Evolutionary conservation across 306 rosid species (phyloP), one percentile per base, ranked within the genome.

Genomic region (Lathyrus tuberosus): DNA sequence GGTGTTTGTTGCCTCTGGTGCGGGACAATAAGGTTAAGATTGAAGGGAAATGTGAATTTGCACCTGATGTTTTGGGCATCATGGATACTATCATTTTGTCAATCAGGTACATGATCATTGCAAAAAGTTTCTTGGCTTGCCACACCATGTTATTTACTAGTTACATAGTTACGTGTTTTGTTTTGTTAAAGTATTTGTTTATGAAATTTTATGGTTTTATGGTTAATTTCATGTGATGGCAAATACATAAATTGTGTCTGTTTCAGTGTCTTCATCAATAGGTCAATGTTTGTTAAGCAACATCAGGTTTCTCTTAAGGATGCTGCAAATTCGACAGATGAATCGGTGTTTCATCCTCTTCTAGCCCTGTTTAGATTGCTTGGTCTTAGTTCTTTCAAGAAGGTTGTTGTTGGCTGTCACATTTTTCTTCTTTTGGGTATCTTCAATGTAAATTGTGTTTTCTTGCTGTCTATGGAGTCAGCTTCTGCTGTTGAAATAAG

Each of bases 1-100:
- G 97, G 71, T 88, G 98, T 79, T 79, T 93, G 24, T 85, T 90
- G 81, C 96, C 97, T 7, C 86, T 90, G 30, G 94, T 93, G 84
- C 76, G 94, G 67, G 96, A 90, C 78, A 78, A 63, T 47, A 88
- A 90, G 78, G 85, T 90, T 30, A 86, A 75, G 76, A 76, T 88
- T 42, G 91, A 88, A 47, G 97, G 98, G 18, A 78, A 47, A 41
- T 90, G 96, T 75, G 85, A 88, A 80, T 76, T 66, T 51, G 86
- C 91, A 16, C 96, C 98, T 16, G 83, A 80, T 62, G 84, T 83
- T 7, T 76, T 90, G 82, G 83, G 87, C 67, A 84, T 90, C 38
- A 90, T 88, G 98, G 98, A 93, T 60, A 82, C 90, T 8, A 82
- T 90, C 75, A 17, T 64, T 79, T 85, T 93, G 84, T 85, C 96